phyloP scores from a whole-genome alignment of 2,329 filamentous ascomycete species.

The Epichloe coenophiala region DNA sequence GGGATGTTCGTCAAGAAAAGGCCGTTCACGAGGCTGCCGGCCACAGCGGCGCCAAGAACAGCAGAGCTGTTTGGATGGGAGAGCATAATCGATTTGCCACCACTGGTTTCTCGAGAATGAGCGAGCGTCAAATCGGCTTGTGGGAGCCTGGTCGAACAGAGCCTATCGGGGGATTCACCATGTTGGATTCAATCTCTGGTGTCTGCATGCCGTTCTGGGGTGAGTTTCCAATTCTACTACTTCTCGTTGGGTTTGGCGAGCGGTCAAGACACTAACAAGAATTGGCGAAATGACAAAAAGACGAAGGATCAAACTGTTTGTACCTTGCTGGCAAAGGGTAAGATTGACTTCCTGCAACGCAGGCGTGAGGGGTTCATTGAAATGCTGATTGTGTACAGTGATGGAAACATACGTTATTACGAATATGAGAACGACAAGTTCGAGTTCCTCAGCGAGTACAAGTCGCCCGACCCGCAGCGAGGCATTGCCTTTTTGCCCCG shows the following conservation, averaged over 20 bases:
- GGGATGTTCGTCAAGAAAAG: slow-evolving; percentile 91
- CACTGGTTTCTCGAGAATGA: slow-evolving; percentile 97
- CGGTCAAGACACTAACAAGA: background rate
- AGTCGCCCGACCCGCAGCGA: slow-evolving; percentile 88
- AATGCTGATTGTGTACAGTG: slow-evolving; percentile 37
- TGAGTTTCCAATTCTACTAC: slow-evolving; percentile 19
- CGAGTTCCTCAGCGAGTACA: slow-evolving; percentile 92
- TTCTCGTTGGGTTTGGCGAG: background rate
- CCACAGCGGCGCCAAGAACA: slow-evolving; percentile 93
- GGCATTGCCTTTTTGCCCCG: slow-evolving; percentile 91
- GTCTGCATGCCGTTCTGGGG: slow-evolving; percentile 99
- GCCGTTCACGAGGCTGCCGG: slow-evolving; percentile 73
- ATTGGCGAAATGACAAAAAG: slow-evolving; percentile 22
- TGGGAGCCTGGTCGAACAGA: slow-evolving; percentile 85
- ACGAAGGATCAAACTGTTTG: slow-evolving; percentile 87
- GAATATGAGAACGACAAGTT: slow-evolving; percentile 99
- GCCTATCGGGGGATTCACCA: slow-evolving; percentile 80
- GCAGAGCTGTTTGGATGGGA: slow-evolving; percentile 90
- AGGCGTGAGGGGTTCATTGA: background rate
- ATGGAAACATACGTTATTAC: slow-evolving; percentile 98
- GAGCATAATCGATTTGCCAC: slow-evolving; percentile 93
- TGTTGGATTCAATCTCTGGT: slow-evolving; percentile 88
- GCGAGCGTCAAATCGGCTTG: slow-evolving; percentile 85
- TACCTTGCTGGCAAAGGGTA: slow-evolving; percentile 96
- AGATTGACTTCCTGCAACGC: slow-evolving; percentile 18